Conservation (phyloP, 345 rosid genomes). For the Citropsis articulata region DNA sequence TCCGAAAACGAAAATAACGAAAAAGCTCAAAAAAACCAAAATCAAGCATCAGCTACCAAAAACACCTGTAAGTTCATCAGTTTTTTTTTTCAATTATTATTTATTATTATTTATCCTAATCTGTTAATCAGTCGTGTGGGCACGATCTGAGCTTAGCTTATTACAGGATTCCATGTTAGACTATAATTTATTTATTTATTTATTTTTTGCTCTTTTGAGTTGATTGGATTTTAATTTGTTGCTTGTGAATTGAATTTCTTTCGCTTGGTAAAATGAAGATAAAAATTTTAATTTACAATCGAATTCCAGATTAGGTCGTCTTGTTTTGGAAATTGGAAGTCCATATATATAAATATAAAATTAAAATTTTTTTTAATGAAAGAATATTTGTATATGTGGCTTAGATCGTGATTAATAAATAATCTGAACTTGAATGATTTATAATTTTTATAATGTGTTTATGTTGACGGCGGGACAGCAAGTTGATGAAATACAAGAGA, state of each 20-base stretch:
- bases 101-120: background rate
- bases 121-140: background rate
- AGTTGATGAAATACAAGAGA: conserved; percentile 34
- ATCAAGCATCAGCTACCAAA: background rate
- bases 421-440: background rate
- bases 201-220: background rate
- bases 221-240: background rate
- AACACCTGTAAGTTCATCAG: conserved; percentile 18
- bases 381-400: background rate
- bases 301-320: background rate
- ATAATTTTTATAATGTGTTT: background rate
- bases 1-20: background rate
- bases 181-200: background rate
- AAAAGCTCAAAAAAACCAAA: background rate
- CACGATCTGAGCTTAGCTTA: background rate
- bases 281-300: background rate
- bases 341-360: background rate
- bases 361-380: background rate
- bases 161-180: background rate
- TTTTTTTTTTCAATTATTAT: background rate
- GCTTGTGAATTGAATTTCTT: background rate
- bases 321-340: background rate
- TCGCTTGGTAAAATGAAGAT: background rate
- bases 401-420: background rate
- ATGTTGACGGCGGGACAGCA: conserved; percentile 21